A percentile compares a stretch with the other conserved stretches of the same genome.
Evolutionary conservation across 2,329 filamentous ascomycete species (phyloP).

Genomic region (Exophiala mesophila): DNA sequence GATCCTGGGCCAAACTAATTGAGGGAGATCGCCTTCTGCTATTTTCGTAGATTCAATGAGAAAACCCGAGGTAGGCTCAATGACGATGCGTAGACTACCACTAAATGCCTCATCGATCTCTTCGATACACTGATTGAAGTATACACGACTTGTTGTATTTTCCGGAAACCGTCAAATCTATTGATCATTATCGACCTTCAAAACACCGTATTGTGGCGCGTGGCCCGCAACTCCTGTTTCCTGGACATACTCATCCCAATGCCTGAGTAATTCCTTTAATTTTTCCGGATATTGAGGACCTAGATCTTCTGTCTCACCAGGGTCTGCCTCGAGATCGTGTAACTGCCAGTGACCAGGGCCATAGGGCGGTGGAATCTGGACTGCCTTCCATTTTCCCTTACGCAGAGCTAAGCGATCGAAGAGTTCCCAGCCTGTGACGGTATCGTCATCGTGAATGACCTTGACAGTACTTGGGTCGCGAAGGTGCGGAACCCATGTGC

Average conservation of each 20-base stretch:
- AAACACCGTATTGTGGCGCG: no score
- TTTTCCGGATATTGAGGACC: constrained; percentile 39
- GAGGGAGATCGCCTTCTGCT: no score
- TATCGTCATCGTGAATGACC: constrained; percentile 48
- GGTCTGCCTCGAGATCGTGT: constrained; percentile 50
- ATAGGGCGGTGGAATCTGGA: constrained; percentile 54
- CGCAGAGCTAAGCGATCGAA: constrained; percentile 52
- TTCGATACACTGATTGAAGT: no score
- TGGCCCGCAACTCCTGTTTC: constrained; percentile 31
- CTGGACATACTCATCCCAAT: constrained; percentile 46
- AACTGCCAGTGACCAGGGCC: constrained; percentile 55
- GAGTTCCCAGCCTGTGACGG: constrained; percentile 54
- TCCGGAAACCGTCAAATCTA: no score
- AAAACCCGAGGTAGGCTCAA: no score
- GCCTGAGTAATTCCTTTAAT: constrained; percentile 45
- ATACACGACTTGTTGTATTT: no score
- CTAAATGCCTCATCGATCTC: no score
- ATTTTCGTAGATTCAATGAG: no score
- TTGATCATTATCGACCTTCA: no score
- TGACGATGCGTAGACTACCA: no score
- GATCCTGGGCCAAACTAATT: no score
- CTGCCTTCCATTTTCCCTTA: constrained; percentile 54
- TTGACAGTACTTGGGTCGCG: constrained; percentile 29
- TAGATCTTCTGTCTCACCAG: constrained; percentile 48
- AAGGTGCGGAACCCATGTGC: constrained; percentile 44